These are phyloP conservation scores for Pestalotiopsis sp. DNA, from an alignment of 2,329 filamentous ascomycete species.

Conservation along the genomic window DNA sequence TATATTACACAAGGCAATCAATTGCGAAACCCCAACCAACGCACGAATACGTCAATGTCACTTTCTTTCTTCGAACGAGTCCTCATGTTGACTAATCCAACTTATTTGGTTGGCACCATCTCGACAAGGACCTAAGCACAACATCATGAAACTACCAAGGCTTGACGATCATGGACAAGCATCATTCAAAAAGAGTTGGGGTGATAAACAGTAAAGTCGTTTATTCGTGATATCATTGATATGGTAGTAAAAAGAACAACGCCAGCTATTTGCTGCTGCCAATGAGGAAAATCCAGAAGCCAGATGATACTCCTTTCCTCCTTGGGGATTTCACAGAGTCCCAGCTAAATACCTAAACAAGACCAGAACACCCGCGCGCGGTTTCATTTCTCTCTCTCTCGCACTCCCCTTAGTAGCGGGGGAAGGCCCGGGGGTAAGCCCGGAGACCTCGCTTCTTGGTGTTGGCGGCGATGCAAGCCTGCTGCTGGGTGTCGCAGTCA, in stretches of 20 bases:
- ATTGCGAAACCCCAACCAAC: no score
- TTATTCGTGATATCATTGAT: not conserved
- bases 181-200: not conserved
- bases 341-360: not conserved
- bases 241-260: not conserved
- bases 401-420: slow-evolving; percentile 40
- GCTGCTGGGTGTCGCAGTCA: slow-evolving; percentile 47
- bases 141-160: not conserved
- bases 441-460: slow-evolving; percentile 34
- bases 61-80: no score
- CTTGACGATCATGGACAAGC: not conserved
- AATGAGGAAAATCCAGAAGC: not conserved
- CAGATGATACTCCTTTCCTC: not conserved
- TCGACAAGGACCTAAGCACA: no score
- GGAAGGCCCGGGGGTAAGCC: slow-evolving; percentile 44
- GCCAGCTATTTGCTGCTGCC: not conserved
- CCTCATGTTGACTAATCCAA: no score
- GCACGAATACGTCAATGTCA: no score
- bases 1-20: no score
- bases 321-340: not conserved
- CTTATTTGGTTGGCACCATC: no score
- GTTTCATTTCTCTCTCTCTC: no score
- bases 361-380: not conserved
- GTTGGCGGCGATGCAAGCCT: slow-evolving; percentile 34
- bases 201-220: not conserved